Evolutionary conservation across 192 early-diverging fungal species (phyloP), one percentile per base, ranked within the genome.

Genomic region (Coemansia sp.): DNA sequence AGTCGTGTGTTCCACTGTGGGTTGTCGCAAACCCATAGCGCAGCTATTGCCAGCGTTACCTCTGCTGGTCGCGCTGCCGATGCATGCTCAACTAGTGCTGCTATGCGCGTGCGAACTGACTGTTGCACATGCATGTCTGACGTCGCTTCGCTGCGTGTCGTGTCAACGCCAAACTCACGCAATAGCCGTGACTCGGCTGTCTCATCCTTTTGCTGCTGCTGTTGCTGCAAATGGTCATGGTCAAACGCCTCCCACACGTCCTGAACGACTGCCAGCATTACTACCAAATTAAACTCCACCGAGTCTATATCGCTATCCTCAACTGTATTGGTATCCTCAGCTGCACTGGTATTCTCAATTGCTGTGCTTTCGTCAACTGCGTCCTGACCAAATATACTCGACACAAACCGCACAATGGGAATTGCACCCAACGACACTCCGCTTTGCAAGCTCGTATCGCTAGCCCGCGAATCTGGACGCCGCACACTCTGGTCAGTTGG

Each of bases 191-290:
- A 35, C 13, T 55, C 54, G 23, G 14, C 11, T 18, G 16, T 13
- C n/a, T 27, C 27, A 14, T 43, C 16, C 9, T n/a, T n/a, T 16
- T 27, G 20, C 29, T 61, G 23, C 37, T 49, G 12, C 35, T 18
- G 41, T 12, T 53, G 14, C 14, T 27, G 54, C 54, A 16, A 35
- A 35, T 27, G 54, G 12, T 12, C n/a, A 12, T 13, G 4, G 39
- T 64, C 71, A 56, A 74, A 80, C 0, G 77, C 77, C 53, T 67
- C 35, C 77, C 68, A 70, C 11, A 80, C 60, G 35, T 80, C 71
- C 19, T 65, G 71, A 38, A 74, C 39, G 12, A 65, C 72, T 0
- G 68, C 67, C 53, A 80, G 50, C 4, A 70, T 60, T 5, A 68
- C 57, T 2, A 71, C 57, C 38, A 80, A 62, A 19, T 52, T 54